Conservation (phyloP, 345 rosid species). For the Rhodamnia argentea region DNA sequence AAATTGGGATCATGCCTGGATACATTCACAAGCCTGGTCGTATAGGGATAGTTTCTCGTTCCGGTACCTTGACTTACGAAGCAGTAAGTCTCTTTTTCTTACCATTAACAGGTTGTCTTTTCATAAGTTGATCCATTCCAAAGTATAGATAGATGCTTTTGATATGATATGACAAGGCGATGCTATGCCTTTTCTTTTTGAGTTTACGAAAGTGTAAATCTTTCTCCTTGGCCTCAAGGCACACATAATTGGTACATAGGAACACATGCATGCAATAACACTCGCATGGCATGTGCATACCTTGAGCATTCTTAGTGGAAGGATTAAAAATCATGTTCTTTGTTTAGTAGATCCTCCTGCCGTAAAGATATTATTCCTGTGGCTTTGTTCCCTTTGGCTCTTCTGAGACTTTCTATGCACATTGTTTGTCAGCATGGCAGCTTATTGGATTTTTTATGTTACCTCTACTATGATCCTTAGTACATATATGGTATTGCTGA, state of each 20-base stretch:
- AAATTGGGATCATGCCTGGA: conserved; percentile 95
- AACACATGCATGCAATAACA: background rate
- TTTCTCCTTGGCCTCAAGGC: background rate
- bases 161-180: background rate
- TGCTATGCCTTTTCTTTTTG: background rate
- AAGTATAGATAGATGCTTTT: background rate
- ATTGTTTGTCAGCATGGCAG: background rate
- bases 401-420: background rate
- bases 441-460: background rate
- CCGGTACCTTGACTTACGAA: conserved; percentile 96
- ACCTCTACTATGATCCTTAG: background rate
- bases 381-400: background rate
- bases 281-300: background rate
- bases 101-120: background rate
- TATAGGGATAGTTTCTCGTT: conserved; percentile 86
- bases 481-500: background rate
- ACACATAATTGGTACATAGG: background rate
- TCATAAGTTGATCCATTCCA: background rate
- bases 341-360: background rate
- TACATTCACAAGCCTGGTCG: conserved; percentile 97
- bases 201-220: background rate
- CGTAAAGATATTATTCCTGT: background rate
- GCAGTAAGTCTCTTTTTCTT: conserved; percentile 45
- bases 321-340: background rate
- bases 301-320: background rate